Percentiles rank a stretch among this genome's conserved stretches.
These are phyloP conservation scores for Megacollybia marginata DNA, from an alignment of 768 basidiomycete species.

Conservation along the genomic window DNA sequence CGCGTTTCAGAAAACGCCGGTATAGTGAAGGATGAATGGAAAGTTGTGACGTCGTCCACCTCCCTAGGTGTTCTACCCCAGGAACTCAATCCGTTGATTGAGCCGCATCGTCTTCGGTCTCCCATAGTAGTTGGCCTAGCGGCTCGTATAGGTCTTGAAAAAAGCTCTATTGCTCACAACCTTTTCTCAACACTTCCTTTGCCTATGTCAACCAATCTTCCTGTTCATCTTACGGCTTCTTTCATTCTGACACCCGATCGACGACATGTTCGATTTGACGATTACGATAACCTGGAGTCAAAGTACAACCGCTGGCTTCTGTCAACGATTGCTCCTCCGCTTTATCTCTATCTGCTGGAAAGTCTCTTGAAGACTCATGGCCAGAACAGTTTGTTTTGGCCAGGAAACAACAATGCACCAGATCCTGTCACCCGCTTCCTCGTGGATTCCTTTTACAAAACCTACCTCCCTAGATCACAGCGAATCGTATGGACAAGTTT, in stretches of 20 bases:
- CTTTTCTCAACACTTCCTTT: conserved; percentile 15
- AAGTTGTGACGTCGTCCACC: conserved; percentile 3
- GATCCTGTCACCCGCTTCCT: conserved; percentile 11
- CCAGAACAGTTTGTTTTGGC: conserved; percentile 28
- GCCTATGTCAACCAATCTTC: conserved; percentile 11
- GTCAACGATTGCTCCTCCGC: conserved; percentile 7
- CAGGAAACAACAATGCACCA: conserved; percentile 13
- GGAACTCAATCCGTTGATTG: conserved; percentile 1
- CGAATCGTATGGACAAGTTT: conserved; percentile 20
- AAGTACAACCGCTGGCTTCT: conserved; percentile 17
- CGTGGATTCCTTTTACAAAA: conserved; percentile 23
- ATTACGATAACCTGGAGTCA: conserved; percentile 22
- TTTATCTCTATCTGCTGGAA: conserved; percentile 26
- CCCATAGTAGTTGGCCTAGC: conserved; percentile 10
- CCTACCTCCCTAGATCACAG: conserved; percentile 13
- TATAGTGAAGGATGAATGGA: conserved; percentile 1
- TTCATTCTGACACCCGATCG: conserved; percentile 15
- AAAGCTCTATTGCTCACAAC: conserved; percentile 4
- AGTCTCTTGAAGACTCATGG: conserved; percentile 13
- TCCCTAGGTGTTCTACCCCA: neutral
- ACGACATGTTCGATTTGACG: conserved; percentile 13
- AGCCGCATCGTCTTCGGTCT: conserved; percentile 18
- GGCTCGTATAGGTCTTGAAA: neutral
- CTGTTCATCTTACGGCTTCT: conserved; percentile 13
- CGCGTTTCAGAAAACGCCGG: neutral